Evolutionary conservation across 2,329 filamentous ascomycete genomes (phyloP).

Genomic region (Fusarium compactum): DNA sequence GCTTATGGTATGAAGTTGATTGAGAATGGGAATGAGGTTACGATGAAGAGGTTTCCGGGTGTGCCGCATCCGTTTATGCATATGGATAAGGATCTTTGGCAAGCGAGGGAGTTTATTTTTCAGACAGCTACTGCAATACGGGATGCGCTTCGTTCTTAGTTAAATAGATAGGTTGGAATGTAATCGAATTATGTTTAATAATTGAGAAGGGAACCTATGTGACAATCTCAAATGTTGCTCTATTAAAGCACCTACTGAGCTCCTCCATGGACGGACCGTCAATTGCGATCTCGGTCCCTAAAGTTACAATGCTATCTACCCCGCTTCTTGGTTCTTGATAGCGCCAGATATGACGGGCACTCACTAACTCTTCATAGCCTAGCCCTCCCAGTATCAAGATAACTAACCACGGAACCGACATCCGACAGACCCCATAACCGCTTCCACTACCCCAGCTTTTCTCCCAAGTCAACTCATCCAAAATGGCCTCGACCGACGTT

Average conservation of each 20-base stretch:
- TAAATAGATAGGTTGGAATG: too few species aligned
- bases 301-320: slow-evolving; percentile 4
- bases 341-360: slow-evolving; percentile 1
- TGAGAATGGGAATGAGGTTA: slow-evolving; percentile 59
- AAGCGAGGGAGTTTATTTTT: slow-evolving; percentile 52
- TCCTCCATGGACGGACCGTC: too few species aligned
- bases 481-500: neutral
- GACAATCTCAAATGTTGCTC: too few species aligned
- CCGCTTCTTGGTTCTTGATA: neutral
- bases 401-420: slow-evolving; percentile 8
- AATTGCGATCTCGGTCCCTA: neutral
- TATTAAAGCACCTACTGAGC: too few species aligned
- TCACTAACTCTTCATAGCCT: slow-evolving; percentile 9
- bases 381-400: slow-evolving; percentile 8
- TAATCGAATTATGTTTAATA: neutral
- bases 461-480: neutral
- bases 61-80: slow-evolving; percentile 65
- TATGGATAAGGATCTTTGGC: slow-evolving; percentile 57
- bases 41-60: slow-evolving; percentile 59
- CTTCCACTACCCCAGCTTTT: slow-evolving; percentile 16
- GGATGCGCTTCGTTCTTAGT: slow-evolving; percentile 7
- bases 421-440: slow-evolving; percentile 5
- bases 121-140: slow-evolving; percentile 50
- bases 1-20: slow-evolving; percentile 58
- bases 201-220: too few species aligned